Conservation (phyloP, 257 asterid species). For the Scutellaria baicalensis region DNA sequence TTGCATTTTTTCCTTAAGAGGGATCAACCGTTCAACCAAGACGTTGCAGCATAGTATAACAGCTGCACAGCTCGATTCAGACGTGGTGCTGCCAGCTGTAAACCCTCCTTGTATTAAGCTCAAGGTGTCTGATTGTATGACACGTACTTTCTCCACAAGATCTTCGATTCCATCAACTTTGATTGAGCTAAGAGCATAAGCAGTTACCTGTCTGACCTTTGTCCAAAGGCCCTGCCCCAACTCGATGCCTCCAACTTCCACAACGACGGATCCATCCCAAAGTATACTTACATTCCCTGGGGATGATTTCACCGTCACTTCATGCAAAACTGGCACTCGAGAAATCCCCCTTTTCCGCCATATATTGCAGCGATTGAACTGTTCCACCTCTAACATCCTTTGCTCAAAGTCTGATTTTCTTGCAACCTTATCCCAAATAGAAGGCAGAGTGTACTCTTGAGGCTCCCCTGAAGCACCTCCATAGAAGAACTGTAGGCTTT, state of each 20-base stretch:
- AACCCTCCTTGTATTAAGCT: slow-evolving; percentile 17
- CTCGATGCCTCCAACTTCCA: slow-evolving; percentile 15
- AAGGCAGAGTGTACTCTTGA: slow-evolving; percentile 5
- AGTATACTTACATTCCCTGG: slow-evolving; percentile 15
- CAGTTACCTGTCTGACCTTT: slow-evolving; percentile 12
- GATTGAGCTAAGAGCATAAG: slow-evolving; percentile 4
- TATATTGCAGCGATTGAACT: background rate
- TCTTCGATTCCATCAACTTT: slow-evolving; percentile 2
- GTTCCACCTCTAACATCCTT: background rate
- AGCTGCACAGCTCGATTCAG: slow-evolving; percentile 14
- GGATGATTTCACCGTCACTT: background rate
- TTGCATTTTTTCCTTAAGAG: slow-evolving; percentile 9
- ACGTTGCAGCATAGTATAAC: slow-evolving; percentile 8
- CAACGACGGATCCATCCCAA: slow-evolving; percentile 16
- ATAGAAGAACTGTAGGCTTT: slow-evolving; percentile 6
- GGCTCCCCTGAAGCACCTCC: slow-evolving; percentile 9
- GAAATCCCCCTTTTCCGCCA: slow-evolving; percentile 14
- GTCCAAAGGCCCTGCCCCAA: slow-evolving; percentile 20
- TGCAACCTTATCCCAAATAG: slow-evolving; percentile 14
- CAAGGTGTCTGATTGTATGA: slow-evolving; percentile 7
- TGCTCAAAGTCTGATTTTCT: slow-evolving; percentile 2
- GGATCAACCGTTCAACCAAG: slow-evolving; percentile 11
- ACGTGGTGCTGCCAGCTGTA: slow-evolving; percentile 15
- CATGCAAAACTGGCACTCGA: slow-evolving; percentile 11
- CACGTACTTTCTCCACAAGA: slow-evolving; percentile 3